Evolutionary conservation across 2,329 filamentous ascomycete species (phyloP).

Genomic region (Colletotrichum melonis): DNA sequence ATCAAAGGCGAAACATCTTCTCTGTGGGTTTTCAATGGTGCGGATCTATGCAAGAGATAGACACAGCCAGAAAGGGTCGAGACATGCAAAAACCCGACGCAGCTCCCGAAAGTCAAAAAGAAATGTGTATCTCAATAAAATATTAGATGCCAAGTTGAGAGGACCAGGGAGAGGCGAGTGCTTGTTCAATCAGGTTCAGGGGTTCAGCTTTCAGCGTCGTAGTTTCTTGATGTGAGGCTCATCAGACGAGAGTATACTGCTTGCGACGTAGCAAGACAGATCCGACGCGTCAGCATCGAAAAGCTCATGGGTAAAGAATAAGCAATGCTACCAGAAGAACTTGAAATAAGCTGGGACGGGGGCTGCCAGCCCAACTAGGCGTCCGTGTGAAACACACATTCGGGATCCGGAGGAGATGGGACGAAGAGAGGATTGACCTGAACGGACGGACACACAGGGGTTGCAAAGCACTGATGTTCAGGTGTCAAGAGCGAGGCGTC

Average conservation of each 20-base stretch:
- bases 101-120: not conserved
- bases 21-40: not conserved
- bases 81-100: not conserved
- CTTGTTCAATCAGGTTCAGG: not conserved
- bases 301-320: not conserved
- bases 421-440: constrained; percentile 8
- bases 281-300: constrained; percentile 4
- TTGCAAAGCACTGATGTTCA: not conserved
- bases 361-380: not conserved
- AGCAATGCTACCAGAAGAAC: not conserved
- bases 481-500: not conserved
- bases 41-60: not conserved
- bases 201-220: not conserved
- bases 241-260: constrained; percentile 14
- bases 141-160: not conserved
- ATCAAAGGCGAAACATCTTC: not conserved
- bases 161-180: not conserved
- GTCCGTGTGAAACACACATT: constrained; percentile 15
- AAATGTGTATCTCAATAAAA: not conserved
- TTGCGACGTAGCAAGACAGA: not conserved
- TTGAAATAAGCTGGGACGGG: not conserved
- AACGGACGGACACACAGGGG: constrained; percentile 8
- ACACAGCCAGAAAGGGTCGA: not conserved
- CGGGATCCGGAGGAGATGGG: constrained; percentile 15
- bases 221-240: not conserved